These are phyloP conservation scores for Carex scoparia DNA, from an alignment of 176 grass and related monocot species.

Conservation along the genomic window DNA sequence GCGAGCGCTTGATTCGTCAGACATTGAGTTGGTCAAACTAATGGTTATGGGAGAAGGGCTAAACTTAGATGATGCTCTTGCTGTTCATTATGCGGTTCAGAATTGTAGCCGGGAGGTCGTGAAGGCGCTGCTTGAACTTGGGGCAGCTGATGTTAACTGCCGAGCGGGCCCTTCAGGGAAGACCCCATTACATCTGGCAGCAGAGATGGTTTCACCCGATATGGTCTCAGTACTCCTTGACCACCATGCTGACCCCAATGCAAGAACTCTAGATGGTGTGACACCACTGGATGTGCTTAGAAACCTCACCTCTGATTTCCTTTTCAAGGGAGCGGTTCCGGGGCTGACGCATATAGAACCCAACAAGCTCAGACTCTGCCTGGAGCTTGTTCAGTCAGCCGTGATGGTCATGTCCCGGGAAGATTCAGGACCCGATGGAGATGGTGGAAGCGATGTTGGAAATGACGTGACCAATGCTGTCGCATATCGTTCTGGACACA, in stretches of 20 bases:
- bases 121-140: conserved; percentile 95
- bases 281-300: conserved; percentile 88
- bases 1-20: conserved; percentile 79
- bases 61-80: conserved; percentile 89
- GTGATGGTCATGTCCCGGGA: conserved; percentile 82
- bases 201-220: conserved; percentile 88
- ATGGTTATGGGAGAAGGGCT: conserved; percentile 99
- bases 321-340: conserved; percentile 94
- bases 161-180: conserved; percentile 68
- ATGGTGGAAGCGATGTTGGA: conserved; percentile 24
- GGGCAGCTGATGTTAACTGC: conserved; percentile 89
- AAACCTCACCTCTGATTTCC: conserved; percentile 93
- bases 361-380: conserved; percentile 92
- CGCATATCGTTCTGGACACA: conserved; percentile 8
- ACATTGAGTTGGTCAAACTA: conserved; percentile 98
- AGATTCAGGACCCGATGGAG: conserved; percentile 35
- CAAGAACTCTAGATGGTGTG: conserved; percentile 67
- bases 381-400: conserved; percentile 92
- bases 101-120: conserved; percentile 90
- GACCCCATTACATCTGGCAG: conserved; percentile 75
- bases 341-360: conserved; percentile 89
- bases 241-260: conserved; percentile 90
- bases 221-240: conserved; percentile 98
- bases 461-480: conserved; percentile 6
- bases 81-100: conserved; percentile 90